Evolutionary conservation across 352 stramenopile genomes (phyloP).

Genomic region (Phytopythium mirpurense): DNA sequence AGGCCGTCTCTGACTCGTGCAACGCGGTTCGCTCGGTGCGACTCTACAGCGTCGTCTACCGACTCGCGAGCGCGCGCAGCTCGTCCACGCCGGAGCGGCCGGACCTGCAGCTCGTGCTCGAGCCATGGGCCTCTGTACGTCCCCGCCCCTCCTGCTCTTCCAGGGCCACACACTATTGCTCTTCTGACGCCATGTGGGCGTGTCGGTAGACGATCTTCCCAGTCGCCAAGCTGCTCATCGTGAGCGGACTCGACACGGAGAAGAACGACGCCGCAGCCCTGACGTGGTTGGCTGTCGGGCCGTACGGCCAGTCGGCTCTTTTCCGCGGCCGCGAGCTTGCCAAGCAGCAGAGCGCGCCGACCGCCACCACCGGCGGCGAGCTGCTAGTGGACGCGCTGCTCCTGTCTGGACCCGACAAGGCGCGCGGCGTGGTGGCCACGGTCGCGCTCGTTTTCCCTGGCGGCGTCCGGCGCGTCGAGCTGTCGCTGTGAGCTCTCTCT

Average conservation of each 20-base stretch:
- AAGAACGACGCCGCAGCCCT: slow-evolving; percentile 4
- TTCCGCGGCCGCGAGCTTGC: slow-evolving; percentile 28
- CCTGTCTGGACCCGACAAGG: not conserved
- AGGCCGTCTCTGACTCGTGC: not conserved
- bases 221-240: slow-evolving; percentile 28
- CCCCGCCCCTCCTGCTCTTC: not conserved
- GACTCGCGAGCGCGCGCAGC: slow-evolving; percentile 24
- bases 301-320: slow-evolving; percentile 28
- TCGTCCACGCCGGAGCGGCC: slow-evolving; percentile 15
- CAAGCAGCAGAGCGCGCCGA: slow-evolving; percentile 15
- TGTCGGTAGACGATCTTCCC: slow-evolving; percentile 30
- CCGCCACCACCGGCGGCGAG: not conserved
- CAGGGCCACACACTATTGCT: no score
- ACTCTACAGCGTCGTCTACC: slow-evolving; percentile 34
- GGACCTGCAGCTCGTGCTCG: slow-evolving; percentile 25
- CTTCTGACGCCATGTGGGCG: not conserved
- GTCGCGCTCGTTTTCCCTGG: slow-evolving; percentile 5
- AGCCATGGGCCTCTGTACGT: slow-evolving; percentile 25
- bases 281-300: slow-evolving; percentile 33
- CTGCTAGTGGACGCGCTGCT: slow-evolving; percentile 23
- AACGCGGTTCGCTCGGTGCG: not conserved
- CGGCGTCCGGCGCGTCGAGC: not conserved
- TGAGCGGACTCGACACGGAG: slow-evolving; percentile 13
- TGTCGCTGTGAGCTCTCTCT: not conserved
- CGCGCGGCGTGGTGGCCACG: not conserved